phyloP scores from a whole-genome alignment of 257 asterid genomes.

The Dorcoceras hygrometricum region DNA sequence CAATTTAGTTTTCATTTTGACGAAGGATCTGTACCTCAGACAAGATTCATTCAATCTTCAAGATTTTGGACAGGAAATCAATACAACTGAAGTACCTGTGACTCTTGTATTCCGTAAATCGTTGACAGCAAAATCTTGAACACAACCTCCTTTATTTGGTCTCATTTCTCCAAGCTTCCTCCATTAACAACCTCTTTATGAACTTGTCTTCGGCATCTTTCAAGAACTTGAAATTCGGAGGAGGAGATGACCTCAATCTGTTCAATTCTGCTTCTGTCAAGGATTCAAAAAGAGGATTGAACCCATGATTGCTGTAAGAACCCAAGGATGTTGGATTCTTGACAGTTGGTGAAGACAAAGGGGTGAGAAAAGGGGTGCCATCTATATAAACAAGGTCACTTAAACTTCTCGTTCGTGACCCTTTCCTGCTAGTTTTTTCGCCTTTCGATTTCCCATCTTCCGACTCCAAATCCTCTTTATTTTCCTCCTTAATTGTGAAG shows the following conservation, averaged over 20 bases:
- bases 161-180: slow-evolving; percentile 47
- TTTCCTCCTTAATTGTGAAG: slow-evolving; percentile 87
- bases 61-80: slow-evolving; percentile 51
- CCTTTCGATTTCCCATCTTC: slow-evolving; percentile 63
- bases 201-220: slow-evolving; percentile 95
- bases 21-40: not conserved
- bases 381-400: slow-evolving; percentile 54
- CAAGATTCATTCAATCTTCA: slow-evolving; percentile 28
- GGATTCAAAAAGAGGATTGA: slow-evolving; percentile 84
- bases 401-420: slow-evolving; percentile 67
- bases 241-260: slow-evolving; percentile 78
- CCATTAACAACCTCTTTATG: slow-evolving; percentile 45
- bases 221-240: slow-evolving; percentile 87
- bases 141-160: slow-evolving; percentile 17
- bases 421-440: slow-evolving; percentile 53
- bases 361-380: slow-evolving; percentile 43
- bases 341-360: slow-evolving; percentile 68
- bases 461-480: slow-evolving; percentile 83
- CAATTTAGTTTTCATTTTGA: slow-evolving; percentile 7
- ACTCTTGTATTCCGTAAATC: slow-evolving; percentile 19
- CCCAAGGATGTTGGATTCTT: slow-evolving; percentile 38
- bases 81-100: slow-evolving; percentile 53
- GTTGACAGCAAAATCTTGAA: slow-evolving; percentile 26
- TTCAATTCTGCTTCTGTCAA: slow-evolving; percentile 50
- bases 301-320: slow-evolving; percentile 51